Evolutionary conservation across 257 asterid species (phyloP), one percentile per base, ranked within the genome.

Genomic region (Mitragyna speciosa): DNA sequence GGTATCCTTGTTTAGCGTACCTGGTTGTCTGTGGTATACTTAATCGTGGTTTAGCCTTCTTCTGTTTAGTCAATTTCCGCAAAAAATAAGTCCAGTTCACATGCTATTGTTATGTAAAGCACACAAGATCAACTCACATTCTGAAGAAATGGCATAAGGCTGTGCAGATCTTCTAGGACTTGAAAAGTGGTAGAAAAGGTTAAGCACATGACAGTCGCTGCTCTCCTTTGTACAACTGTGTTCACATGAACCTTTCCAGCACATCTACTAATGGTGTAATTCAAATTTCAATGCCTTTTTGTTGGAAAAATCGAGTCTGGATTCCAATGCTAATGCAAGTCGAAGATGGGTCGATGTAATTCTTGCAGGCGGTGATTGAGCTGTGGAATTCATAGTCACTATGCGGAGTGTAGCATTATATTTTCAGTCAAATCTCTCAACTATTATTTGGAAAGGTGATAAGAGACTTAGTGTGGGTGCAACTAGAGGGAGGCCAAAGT

Each of bases 1-100:
- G 90, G 87, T 89, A 88, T 79, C 92, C 90, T 30, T 87, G 92
- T 83, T 72, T 94, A 78, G 92, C 81, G 15, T 90, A 70, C 83
- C 95, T 96, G 69, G 17, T 94, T 2, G 89, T 87, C 15, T 77
- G 92, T 0, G 98, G 99, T 39, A 47, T 91, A 39, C 36, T 78
- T 6, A 89, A 96, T 80, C 92, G 98, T 14, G 87, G 85, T n/a
- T 24, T 90, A 11, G 99, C 98, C 12, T 92, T 87, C 78, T 81
- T 92, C 88, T 86, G 93, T 82, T 88, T 94, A 68, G 86, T 96
- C 73, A 88, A 92, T 41, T 94, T 96, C 98, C 97, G 91, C 91
- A 96, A 94, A 83, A 96, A 94, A 82, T 96, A 83, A 85, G 66
- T 16, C 74, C 31, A 24, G 33, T 52, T 22, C 76, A 30, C 45